A percentile compares a stretch with the other conserved stretches of the same genome.
Conservation (phyloP, 495 filamentous ascomycete species). For the Lentithecium fluviatile region DNA sequence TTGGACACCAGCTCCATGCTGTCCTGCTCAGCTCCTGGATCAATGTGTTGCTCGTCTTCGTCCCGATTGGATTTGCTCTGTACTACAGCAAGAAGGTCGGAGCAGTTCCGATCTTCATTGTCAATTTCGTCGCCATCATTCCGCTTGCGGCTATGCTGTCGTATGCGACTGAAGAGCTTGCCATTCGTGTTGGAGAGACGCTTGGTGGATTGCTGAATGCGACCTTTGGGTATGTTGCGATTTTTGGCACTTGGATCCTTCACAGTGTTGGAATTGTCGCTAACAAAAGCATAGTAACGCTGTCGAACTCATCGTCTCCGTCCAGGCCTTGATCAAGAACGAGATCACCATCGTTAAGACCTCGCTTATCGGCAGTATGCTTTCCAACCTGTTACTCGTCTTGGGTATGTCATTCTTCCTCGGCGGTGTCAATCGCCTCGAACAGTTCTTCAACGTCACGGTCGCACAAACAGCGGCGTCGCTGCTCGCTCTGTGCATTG, state of each 20-base stretch:
- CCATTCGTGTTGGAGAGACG: slow-evolving; percentile 65
- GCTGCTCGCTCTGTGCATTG: slow-evolving; percentile 75
- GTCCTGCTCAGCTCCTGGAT: slow-evolving; percentile 74
- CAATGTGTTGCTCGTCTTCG: slow-evolving; percentile 76
- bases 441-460: slow-evolving; percentile 88
- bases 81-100: slow-evolving; percentile 54
- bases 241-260: background rate
- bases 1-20: slow-evolving; percentile 21
- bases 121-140: slow-evolving; percentile 88
- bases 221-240: slow-evolving; percentile 67
- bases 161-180: slow-evolving; percentile 48
- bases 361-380: slow-evolving; percentile 83
- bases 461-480: slow-evolving; percentile 91
- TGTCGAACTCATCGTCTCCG: slow-evolving; percentile 86
- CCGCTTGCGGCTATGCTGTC: slow-evolving; percentile 46
- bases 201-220: slow-evolving; percentile 85
- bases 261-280: background rate
- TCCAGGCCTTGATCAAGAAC: slow-evolving; percentile 70
- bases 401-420: slow-evolving; percentile 93
- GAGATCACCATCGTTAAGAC: slow-evolving; percentile 89
- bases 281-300: slow-evolving; percentile 62
- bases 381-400: slow-evolving; percentile 89
- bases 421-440: slow-evolving; percentile 72
- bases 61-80: slow-evolving; percentile 73
- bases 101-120: slow-evolving; percentile 67